These are phyloP conservation scores for Neofusicoccum umdonicola DNA, from an alignment of 2,329 filamentous ascomycete species.

Conservation along the genomic window DNA sequence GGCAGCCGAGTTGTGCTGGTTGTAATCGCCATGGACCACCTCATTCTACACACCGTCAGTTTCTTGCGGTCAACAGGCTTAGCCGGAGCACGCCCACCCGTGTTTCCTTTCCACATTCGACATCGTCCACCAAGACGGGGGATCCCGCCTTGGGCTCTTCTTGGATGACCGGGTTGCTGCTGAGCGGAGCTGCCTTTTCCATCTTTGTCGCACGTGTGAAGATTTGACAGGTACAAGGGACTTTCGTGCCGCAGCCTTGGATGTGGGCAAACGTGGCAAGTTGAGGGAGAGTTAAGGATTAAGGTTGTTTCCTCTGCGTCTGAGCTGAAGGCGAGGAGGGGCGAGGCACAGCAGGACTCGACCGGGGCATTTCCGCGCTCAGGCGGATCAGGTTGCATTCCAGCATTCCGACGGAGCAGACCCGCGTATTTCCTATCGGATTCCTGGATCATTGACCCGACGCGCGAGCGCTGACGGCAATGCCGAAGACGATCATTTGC, in stretches of 20 bases:
- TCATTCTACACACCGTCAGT: not conserved
- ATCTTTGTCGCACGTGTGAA: not conserved
- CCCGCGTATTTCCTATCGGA: not conserved
- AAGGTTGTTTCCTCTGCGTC: not conserved
- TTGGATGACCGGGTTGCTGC: constrained; percentile 10
- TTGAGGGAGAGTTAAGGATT: not conserved
- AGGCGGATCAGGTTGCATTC: not conserved
- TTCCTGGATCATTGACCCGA: not conserved
- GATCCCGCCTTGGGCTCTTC: not conserved
- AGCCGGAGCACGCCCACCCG: not conserved
- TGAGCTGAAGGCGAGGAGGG: not conserved
- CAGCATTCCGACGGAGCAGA: not conserved
- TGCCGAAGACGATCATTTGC: not conserved
- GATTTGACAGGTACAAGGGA: not conserved
- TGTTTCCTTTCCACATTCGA: not conserved
- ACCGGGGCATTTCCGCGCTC: not conserved
- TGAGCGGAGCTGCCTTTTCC: constrained; percentile 8
- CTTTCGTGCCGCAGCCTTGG: not conserved
- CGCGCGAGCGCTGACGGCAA: not conserved
- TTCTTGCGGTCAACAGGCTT: not conserved
- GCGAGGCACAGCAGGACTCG: not conserved
- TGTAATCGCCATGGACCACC: constrained; percentile 14
- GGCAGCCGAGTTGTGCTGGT: constrained; percentile 8
- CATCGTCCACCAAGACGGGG: constrained; percentile 1
- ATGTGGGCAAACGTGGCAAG: not conserved